Conservation (phyloP, 2,329 filamentous ascomycete species). For the Fusarium pseudograminearum region DNA sequence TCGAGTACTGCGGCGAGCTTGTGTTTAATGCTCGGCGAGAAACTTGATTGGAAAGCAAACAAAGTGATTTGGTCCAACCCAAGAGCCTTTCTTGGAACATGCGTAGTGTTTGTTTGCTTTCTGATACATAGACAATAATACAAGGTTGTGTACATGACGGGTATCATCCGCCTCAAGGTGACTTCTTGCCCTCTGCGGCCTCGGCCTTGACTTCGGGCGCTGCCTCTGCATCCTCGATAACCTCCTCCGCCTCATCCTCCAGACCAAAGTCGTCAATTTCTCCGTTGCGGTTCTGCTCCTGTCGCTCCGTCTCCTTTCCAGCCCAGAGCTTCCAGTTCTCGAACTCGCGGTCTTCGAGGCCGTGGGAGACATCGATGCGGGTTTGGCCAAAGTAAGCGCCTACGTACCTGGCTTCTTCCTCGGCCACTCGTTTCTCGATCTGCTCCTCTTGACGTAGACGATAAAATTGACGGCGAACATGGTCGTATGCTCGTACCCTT, state of each 20-base stretch:
- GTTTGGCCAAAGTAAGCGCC: constrained; percentile 91
- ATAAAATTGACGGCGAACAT: constrained; percentile 91
- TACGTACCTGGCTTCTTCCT: constrained; percentile 86
- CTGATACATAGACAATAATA: constrained; percentile 44
- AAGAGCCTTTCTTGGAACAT: constrained; percentile 24
- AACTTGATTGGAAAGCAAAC: constrained; percentile 28
- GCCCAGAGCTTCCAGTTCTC: constrained; percentile 91
- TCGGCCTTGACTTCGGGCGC: constrained; percentile 45
- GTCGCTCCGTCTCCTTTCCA: constrained; percentile 57
- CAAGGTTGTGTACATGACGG: constrained; percentile 43
- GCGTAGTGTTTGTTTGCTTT: constrained; percentile 35
- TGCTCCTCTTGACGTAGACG: constrained; percentile 83
- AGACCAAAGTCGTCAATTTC: constrained; percentile 59
- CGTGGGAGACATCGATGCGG: constrained; percentile 80
- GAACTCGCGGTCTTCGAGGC: constrained; percentile 82
- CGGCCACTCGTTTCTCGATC: constrained; percentile 82
- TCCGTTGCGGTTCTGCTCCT: constrained; percentile 56
- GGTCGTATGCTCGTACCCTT: constrained; percentile 79
- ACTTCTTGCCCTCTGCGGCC: constrained; percentile 30
- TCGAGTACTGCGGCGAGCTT: constrained; percentile 55
- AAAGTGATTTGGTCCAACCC: neutral
- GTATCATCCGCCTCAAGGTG: constrained; percentile 39
- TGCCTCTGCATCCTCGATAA: constrained; percentile 35
- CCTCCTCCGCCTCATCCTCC: constrained; percentile 52
- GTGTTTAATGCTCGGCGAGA: constrained; percentile 55